Evolutionary conservation across 2,329 filamentous ascomycete species (phyloP), one percentile per base, ranked within the genome.

Genomic region (Rutstroemia sp.): DNA sequence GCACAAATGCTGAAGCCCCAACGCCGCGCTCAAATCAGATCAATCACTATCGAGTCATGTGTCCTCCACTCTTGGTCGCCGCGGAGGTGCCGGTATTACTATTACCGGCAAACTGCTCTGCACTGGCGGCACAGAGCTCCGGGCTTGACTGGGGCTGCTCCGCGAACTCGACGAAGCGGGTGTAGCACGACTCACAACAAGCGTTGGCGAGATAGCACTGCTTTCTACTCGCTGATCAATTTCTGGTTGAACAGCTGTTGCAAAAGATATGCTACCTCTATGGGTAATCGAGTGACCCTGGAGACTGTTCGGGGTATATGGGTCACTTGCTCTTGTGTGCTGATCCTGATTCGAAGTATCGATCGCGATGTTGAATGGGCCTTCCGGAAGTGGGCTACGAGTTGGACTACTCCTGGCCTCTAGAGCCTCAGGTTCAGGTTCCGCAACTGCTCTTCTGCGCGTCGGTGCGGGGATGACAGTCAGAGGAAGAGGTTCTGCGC

Each of bases 401-500:
- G 27, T 47, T 44, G 45, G 7, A 21, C 21, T 38, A 17, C 17
- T 44, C 23, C 45, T 56, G 12, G 14, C 51, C 12, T 63, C 63
- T 3, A 63, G 38, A 58, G 84, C 80, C 57, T 82, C 79, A 2
- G 82, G 68, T 7, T 84, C 73, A 54, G 82, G 68, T 7, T 84
- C 73, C 53, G 78, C 75, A 4, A 84, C 67, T 48, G 80, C 78
- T 0, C 81, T 80, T 57, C 76, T 73, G n/a, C 83, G 75, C 38
- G 77, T 75, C 17, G 83, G 83, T 0, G 83, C 81, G 2, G 83
- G 82, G 14, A 86, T 84, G 7, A 84, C 76, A 17, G 75, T 81
- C 1, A 82, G 76, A 1, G 82, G 81, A 17, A 86, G 70, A 58
- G 75, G 77, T 19, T 78, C 78, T 2, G 77, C 80, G 61, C 80